Conservation (phyloP, 192 early-diverging fungal species). For the Gonapodya sp. region DNA sequence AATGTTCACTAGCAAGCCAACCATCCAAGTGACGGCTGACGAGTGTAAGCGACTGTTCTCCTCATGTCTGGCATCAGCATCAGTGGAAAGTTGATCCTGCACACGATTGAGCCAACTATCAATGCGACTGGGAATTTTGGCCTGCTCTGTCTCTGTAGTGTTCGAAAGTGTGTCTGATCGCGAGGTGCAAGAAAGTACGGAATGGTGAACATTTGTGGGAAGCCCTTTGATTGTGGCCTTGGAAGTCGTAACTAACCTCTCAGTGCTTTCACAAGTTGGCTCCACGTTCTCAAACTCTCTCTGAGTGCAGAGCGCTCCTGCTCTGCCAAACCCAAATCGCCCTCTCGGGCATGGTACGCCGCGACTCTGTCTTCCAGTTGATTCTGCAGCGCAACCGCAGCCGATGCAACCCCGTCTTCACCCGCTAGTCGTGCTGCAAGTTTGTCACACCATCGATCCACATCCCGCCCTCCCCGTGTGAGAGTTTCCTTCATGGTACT, state of each 20-base stretch:
- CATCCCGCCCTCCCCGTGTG: constrained; percentile 24
- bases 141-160: constrained; percentile 44
- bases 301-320: constrained; percentile 27
- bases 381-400: constrained; percentile 42
- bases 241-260: constrained; percentile 17
- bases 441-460: constrained; percentile 44
- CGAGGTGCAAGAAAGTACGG: constrained; percentile 6
- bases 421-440: constrained; percentile 35
- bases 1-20: constrained; percentile 34
- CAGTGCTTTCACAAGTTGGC: constrained; percentile 28
- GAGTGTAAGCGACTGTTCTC: constrained; percentile 50
- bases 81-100: constrained; percentile 44
- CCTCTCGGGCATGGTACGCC: constrained; percentile 20
- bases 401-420: constrained; percentile 42
- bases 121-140: constrained; percentile 41
- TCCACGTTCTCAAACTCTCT: constrained; percentile 35
- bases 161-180: constrained; percentile 32
- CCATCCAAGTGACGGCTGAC: constrained; percentile 39
- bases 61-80: constrained; percentile 41
- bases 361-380: constrained; percentile 41
- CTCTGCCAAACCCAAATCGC: constrained; percentile 28
- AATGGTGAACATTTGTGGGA: too few relatives aligned
- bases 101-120: constrained; percentile 38
- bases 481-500: constrained; percentile 29
- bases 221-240: background rate